Percentiles rank a stretch among this genome's conserved stretches.
Conservation (phyloP, 2,329 filamentous ascomycete species). For the Bertia moriformis region DNA sequence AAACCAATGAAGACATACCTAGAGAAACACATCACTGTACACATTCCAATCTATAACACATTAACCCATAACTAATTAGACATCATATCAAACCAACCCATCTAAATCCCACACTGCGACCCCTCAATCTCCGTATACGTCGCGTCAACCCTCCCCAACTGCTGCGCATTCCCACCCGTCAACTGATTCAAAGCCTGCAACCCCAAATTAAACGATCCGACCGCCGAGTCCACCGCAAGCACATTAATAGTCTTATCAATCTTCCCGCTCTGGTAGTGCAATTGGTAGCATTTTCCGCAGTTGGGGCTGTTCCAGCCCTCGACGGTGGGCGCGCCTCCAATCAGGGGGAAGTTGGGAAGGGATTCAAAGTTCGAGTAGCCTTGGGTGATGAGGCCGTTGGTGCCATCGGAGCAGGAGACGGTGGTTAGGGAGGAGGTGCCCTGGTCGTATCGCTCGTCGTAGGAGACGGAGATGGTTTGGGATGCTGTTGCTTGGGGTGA, state of each 20-base stretch:
- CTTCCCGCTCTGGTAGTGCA: constrained; percentile 4
- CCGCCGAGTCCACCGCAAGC: constrained; percentile 5
- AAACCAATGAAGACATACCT: too few relatives aligned
- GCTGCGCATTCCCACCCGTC: constrained; percentile 4
- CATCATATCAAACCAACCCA: too few relatives aligned
- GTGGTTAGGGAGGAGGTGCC: constrained; percentile 19
- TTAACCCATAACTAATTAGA: too few relatives aligned
- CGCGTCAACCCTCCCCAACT: constrained; percentile 5
- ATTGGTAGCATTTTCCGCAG: constrained; percentile 9
- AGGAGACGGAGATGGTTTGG: constrained; percentile 23
- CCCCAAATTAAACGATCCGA: constrained; percentile 3
- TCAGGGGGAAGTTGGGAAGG: constrained; percentile 6
- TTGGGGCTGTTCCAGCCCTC: constrained; percentile 9
- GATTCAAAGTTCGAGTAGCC: constrained; percentile 13
- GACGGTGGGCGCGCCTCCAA: constrained; percentile 7
- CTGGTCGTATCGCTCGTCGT: constrained; percentile 33
- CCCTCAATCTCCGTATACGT: neutral
- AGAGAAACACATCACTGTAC: too few relatives aligned
- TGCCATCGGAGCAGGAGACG: constrained; percentile 27
- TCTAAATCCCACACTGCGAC: neutral
- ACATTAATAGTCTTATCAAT: constrained; percentile 7
- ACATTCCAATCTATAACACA: too few relatives aligned
- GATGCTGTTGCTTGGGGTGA: neutral
- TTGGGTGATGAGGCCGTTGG: constrained; percentile 20
- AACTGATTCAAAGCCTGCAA: constrained; percentile 5